These are phyloP conservation scores for Tolypocladium paradoxum DNA, from an alignment of 2,329 filamentous ascomycete species.

Conservation along the genomic window DNA sequence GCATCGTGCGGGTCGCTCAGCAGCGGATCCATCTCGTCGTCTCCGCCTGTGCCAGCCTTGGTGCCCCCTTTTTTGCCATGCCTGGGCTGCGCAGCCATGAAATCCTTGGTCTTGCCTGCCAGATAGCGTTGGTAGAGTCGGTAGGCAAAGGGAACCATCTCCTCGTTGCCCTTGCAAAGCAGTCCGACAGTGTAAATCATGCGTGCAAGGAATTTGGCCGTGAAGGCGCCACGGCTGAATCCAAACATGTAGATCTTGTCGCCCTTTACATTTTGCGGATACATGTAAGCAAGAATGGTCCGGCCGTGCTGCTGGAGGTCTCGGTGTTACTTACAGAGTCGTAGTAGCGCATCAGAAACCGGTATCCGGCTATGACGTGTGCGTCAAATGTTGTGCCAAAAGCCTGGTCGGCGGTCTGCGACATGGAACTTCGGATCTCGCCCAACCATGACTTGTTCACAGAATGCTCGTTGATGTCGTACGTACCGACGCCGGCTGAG, in stretches of 20 bases:
- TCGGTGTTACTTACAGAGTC: constrained; percentile 18
- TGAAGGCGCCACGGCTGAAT: constrained; percentile 41
- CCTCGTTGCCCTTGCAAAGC: constrained; percentile 39
- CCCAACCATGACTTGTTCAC: constrained; percentile 26
- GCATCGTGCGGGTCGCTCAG: no score
- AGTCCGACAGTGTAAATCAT: constrained; percentile 40
- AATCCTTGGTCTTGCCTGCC: constrained; percentile 24
- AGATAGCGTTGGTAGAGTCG: constrained; percentile 31
- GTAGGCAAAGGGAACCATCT: constrained; percentile 41
- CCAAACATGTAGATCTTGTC: constrained; percentile 45
- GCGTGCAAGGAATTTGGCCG: constrained; percentile 39
- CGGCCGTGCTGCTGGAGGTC: background rate
- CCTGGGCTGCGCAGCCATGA: constrained; percentile 8
- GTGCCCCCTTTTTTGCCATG: background rate
- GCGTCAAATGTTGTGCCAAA: constrained; percentile 36
- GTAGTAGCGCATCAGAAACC: constrained; percentile 45
- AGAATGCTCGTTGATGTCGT: constrained; percentile 31
- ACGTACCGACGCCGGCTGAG: constrained; percentile 38
- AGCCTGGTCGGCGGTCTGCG: constrained; percentile 29
- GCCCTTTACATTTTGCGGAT: constrained; percentile 16
- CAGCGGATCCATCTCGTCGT: background rate
- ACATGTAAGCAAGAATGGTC: background rate
- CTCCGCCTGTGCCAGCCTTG: background rate
- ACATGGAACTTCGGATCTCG: constrained; percentile 22
- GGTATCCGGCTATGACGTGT: constrained; percentile 41